Evolutionary conservation across 345 rosid species (phyloP).

Genomic region (Populus tremula): DNA sequence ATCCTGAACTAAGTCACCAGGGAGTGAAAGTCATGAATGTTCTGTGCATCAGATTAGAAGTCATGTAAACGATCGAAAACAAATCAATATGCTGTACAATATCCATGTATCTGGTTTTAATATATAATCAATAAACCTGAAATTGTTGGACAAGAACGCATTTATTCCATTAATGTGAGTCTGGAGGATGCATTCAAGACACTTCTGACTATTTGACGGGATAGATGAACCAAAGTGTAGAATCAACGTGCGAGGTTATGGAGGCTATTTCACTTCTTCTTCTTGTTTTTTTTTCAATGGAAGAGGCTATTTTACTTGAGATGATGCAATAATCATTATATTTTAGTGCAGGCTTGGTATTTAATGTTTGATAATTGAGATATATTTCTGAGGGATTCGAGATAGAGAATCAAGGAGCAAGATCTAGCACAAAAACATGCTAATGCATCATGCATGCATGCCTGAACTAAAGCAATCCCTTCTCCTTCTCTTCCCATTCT

Average conservation of each 20-base stretch:
- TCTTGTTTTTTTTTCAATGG: no score
- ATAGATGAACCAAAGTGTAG: neutral
- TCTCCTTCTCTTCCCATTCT: neutral
- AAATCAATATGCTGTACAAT: no score
- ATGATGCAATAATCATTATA: neutral
- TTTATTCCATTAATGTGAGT: neutral
- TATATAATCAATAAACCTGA: no score
- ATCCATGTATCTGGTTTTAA: no score
- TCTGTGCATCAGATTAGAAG: no score
- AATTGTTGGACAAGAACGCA: no score
- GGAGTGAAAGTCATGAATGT: no score
- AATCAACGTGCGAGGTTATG: neutral
- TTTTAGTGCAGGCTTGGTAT: neutral
- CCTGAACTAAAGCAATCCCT: neutral
- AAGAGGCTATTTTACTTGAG: neutral
- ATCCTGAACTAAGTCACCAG: no score
- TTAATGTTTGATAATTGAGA: neutral
- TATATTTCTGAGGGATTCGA: neutral
- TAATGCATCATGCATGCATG: conserved; percentile 8
- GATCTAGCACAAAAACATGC: conserved; percentile 16
- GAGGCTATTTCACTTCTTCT: neutral
- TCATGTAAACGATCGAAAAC: no score
- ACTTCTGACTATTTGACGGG: neutral
- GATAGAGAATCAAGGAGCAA: neutral
- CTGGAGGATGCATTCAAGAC: neutral